Evolutionary conservation across 208 protist genomes (phyloP), one percentile per base, ranked within the genome.

Genomic region (Wallacemonas sp.): DNA sequence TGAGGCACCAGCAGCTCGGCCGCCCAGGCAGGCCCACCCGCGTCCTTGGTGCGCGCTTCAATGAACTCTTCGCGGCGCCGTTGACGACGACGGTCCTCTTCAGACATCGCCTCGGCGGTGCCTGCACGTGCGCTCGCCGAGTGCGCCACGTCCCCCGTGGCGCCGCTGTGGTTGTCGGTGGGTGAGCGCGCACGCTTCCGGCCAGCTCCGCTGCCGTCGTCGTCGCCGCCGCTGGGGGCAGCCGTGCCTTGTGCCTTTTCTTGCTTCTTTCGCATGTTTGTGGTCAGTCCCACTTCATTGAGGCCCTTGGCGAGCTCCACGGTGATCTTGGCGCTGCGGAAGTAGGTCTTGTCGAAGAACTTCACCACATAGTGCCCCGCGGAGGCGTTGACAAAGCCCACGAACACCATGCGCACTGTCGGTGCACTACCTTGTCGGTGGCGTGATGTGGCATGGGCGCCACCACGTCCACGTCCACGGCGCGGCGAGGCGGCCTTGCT

Each of bases 351-450:
- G 61, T 99, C 83, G 45, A 98, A 97, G 69, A 96, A 88, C 21
- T 85, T 59, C 1, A 93, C 79, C 1, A 98, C 96, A 32, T 87
- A 88, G 48, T 96, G 64, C 4, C 93, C 98, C 17, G 89, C 83
- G 8, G 91, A 59, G 4, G 85, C 78, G 15, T 73, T 95, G 15
- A 78, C 71, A 80, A 96, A 99, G 10, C 98, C 98, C 17, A 99
- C 76, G 67, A 99, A 99, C n/a, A 86, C 97, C 83, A 99, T 98
- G 21, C 89, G 73, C 37, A 98, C 88, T 22, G 92, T 92, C 44
- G 52, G 63, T 37, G 62, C 24, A 17, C 24, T 12, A 13, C 30
- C n/a, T 12, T 34, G 6, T 6, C 22, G 5, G 19, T 19, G 17
- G 42, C 42, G n/a, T n/a, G n/a, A n/a, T n/a, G n/a, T n/a, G n/a